Percentiles rank a stretch among this genome's conserved stretches.
Conservation (phyloP, 1,284 basidiomycete species). For the Cerioporus squamosus region DNA sequence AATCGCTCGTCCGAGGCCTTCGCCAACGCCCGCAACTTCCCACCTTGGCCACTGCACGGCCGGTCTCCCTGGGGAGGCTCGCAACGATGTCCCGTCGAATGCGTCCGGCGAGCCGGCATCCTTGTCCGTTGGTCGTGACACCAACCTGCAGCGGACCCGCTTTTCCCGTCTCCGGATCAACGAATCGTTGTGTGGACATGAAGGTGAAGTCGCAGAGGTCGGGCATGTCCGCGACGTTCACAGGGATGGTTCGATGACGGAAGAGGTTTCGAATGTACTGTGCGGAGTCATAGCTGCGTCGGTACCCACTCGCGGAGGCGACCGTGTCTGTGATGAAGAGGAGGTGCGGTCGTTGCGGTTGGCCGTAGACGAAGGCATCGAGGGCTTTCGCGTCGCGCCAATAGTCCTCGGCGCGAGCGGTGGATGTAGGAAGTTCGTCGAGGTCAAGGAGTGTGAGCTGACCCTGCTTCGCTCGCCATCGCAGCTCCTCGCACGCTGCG, state of each 20-base stretch:
- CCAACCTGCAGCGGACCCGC: constrained; percentile 81
- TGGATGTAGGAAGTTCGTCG: constrained; percentile 48
- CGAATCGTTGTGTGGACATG: constrained; percentile 86
- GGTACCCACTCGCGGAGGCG: constrained; percentile 38
- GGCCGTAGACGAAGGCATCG: constrained; percentile 47
- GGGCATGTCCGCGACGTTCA: constrained; percentile 90
- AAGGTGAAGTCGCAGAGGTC: constrained; percentile 91
- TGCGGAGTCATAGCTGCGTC: constrained; percentile 57
- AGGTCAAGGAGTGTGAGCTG: constrained; percentile 65
- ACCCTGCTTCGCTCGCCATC: constrained; percentile 58
- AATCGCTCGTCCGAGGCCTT: constrained; percentile 40
- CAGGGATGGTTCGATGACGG: constrained; percentile 64
- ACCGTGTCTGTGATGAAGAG: constrained; percentile 81
- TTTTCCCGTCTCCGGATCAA: constrained; percentile 46
- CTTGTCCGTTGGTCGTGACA: constrained; percentile 91
- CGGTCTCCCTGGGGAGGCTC: constrained; percentile 75
- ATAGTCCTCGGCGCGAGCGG: constrained; percentile 26
- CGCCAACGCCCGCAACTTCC: constrained; percentile 69
- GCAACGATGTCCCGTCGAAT: constrained; percentile 85
- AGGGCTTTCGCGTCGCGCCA: constrained; percentile 48
- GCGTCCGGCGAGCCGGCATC: constrained; percentile 85
- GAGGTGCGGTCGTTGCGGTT: constrained; percentile 47
- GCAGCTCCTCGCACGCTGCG: constrained; percentile 72
- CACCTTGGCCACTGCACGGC: constrained; percentile 79
- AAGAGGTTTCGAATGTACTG: constrained; percentile 59